A percentile compares a stretch with the other conserved stretches of the same genome.
These are phyloP conservation scores for Hypoxylon sp. DNA, from an alignment of 2,329 filamentous ascomycete genomes.

Conservation along the genomic window DNA sequence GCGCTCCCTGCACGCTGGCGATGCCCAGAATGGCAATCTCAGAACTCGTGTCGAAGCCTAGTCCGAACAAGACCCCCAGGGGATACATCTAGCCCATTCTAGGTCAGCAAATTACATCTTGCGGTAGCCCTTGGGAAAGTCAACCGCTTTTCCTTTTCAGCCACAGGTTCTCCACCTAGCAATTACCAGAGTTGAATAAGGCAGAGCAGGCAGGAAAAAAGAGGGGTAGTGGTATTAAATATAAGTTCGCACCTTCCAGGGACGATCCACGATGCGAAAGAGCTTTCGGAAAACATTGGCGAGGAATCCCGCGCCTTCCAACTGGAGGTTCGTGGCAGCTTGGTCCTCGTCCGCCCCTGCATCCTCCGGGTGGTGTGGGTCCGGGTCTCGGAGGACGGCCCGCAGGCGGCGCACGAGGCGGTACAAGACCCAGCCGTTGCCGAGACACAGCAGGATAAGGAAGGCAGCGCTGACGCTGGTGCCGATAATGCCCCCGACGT, in stretches of 20 bases:
- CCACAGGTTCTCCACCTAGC: too few species aligned
- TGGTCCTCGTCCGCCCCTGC: slow-evolving; percentile 48
- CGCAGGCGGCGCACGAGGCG: slow-evolving; percentile 78
- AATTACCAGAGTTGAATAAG: background rate
- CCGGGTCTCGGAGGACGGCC: slow-evolving; percentile 64
- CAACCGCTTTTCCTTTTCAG: too few species aligned
- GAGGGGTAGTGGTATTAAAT: slow-evolving; percentile 74
- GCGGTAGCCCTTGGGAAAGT: background rate
- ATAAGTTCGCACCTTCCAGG: slow-evolving; percentile 74
- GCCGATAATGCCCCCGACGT: slow-evolving; percentile 88
- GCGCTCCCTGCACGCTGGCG: slow-evolving; percentile 84
- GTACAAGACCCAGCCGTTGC: slow-evolving; percentile 88
- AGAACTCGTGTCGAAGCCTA: slow-evolving; percentile 95
- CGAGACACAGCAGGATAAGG: slow-evolving; percentile 82
- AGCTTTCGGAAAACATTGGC: slow-evolving; percentile 77
- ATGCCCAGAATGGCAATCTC: slow-evolving; percentile 94
- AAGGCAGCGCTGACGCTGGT: slow-evolving; percentile 88
- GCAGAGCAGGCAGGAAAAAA: background rate
- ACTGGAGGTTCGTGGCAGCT: slow-evolving; percentile 68
- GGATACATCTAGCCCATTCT: slow-evolving; percentile 46
- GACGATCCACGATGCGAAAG: slow-evolving; percentile 79
- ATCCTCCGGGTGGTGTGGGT: slow-evolving; percentile 50
- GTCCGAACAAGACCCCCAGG: slow-evolving; percentile 82
- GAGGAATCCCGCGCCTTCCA: slow-evolving; percentile 83
- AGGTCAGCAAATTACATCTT: background rate